Evolutionary conservation across 2,329 filamentous ascomycete genomes (phyloP).

Genomic region (Pseudofabraea citricarpa): DNA sequence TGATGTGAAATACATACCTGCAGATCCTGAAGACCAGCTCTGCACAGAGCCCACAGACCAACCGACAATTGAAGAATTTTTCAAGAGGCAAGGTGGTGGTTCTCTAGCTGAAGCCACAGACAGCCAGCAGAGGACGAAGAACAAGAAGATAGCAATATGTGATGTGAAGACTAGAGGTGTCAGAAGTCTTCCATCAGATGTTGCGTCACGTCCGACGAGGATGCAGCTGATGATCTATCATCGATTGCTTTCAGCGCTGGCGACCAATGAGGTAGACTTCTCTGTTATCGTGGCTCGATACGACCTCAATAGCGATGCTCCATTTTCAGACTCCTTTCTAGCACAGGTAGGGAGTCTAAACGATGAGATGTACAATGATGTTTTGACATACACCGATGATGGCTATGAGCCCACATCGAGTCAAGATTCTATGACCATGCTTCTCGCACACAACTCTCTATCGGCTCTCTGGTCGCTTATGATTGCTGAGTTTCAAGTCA

Average conservation of each 20-base stretch:
- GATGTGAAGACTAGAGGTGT: conserved; percentile 83
- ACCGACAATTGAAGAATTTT: conserved; percentile 22
- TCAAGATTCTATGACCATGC: conserved; percentile 30
- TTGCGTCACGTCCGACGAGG: conserved; percentile 67
- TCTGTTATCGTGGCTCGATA: conserved; percentile 67
- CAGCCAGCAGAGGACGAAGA: conserved; percentile 6
- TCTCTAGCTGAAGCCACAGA: conserved; percentile 14
- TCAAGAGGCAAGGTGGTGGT: conserved; percentile 15
- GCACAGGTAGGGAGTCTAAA: conserved; percentile 67
- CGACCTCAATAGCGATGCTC: conserved; percentile 54
- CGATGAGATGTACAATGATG: conserved; percentile 57
- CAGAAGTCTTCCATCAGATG: conserved; percentile 53
- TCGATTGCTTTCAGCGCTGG: conserved; percentile 73
- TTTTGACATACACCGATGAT: conserved; percentile 23
- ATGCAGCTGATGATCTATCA: conserved; percentile 92
- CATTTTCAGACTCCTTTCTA: conserved; percentile 77
- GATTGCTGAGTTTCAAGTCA: conserved; percentile 50
- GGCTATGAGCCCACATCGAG: conserved; percentile 22
- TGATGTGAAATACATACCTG: conserved; percentile 72
- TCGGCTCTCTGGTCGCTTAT: conserved; percentile 57
- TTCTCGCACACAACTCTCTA: conserved; percentile 55
- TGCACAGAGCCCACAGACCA: conserved; percentile 29
- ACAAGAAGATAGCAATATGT: conserved; percentile 61
- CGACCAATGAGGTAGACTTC: conserved; percentile 65
- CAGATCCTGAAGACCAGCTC: conserved; percentile 45